Base-by-base conservation (phyloP, 192 early-diverging fungal genomes). In the Kappamyces sp. region DNA sequence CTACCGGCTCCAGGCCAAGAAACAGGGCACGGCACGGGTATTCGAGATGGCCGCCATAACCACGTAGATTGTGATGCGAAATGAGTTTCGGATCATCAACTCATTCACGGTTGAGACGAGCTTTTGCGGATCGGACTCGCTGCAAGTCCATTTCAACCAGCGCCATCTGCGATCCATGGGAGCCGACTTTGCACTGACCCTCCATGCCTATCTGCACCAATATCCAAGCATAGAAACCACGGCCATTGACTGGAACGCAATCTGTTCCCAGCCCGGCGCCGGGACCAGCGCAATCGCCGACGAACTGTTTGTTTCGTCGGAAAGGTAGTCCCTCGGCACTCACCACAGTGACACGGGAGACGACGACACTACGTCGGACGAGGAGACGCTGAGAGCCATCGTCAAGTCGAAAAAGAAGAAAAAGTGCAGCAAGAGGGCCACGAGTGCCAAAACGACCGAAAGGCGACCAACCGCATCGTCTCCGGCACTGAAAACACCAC, bases 71-170 rank as follows among this genome's bases (percentile, higher is more conserved):
- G 40, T 41, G 8, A 41, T 57, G 35, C 61, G 61, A 31, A 59
- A 33, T 40, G 36, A 37, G 45, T 62, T 68, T 41, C 45, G 57
- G 5, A 62, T 74, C 29, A 22, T 65, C 31, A 66, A 74, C 45
- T 69, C 67, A 33, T 74, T 70, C 49, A 74, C 72, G 8, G 38
- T 70, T n/a, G 72, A 74, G 57, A 52, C 68, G 2, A 62, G 58
- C 9, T 74, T 74, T 45, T 67, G 65, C 51, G 72, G 72, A 5
- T 47, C 62, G 0, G 65, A 66, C 49, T 30, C 33, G 8, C 31
- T 38, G n/a, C 61, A 63, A 33, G 64, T 59, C 50, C 68, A 70
- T 29, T 74, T 50, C 45, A 33, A 29, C 11, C 62, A 22, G 3
- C 22, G 38, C 9, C 64, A 74, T 33, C 51, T 70, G 58, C 47